Conservation (phyloP, 805 yeast genomes). For the Lipomyces yamanashiensis region DNA sequence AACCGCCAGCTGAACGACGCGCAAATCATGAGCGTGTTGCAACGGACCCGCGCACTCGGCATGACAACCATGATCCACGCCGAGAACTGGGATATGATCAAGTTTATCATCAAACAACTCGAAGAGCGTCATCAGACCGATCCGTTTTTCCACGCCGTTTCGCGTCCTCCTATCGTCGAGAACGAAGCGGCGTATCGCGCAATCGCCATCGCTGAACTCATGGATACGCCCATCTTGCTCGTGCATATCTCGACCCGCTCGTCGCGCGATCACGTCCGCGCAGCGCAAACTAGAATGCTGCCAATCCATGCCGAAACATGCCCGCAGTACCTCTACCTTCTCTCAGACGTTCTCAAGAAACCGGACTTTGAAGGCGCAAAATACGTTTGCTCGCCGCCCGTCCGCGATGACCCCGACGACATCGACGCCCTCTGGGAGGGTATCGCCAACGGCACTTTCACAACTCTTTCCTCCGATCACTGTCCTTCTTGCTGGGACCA, state of each 20-base stretch:
- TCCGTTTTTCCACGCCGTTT: conserved; percentile 54
- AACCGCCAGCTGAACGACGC: conserved; percentile 50
- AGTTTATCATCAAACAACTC: conserved; percentile 49
- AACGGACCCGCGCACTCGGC: conserved; percentile 49
- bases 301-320: conserved; percentile 59
- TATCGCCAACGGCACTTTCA: conserved; percentile 54
- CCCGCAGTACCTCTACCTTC: conserved; percentile 55
- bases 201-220: conserved; percentile 50
- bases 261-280: conserved; percentile 50
- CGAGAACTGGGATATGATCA: conserved; percentile 56
- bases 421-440: conserved; percentile 54
- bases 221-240: conserved; percentile 53
- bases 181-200: conserved; percentile 58
- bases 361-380: conserved; percentile 55
- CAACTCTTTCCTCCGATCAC: conserved; percentile 54
- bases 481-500: conserved; percentile 53
- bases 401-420: conserved; percentile 50
- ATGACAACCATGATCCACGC: conserved; percentile 59
- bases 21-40: conserved; percentile 49
- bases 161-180: conserved; percentile 54
- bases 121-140: conserved; percentile 48
- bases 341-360: conserved; percentile 47
- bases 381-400: conserved; percentile 57
- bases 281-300: conserved; percentile 49
- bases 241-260: conserved; percentile 56